Conservation (phyloP, 805 yeast genomes). For the Schwanniomyces sp. region DNA sequence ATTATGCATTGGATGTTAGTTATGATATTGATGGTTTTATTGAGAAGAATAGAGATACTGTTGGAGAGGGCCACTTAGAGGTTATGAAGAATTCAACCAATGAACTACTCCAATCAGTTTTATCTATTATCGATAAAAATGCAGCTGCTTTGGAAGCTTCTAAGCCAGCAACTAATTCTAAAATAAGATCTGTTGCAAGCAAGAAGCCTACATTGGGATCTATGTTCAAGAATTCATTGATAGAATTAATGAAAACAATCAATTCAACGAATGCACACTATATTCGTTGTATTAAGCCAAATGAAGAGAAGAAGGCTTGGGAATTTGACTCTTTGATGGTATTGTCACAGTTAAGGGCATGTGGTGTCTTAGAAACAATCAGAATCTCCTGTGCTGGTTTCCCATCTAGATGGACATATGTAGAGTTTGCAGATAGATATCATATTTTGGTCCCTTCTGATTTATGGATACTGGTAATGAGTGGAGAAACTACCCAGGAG, state of each 20-base stretch:
- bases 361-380: slow-evolving; percentile 97
- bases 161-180: slow-evolving; percentile 28
- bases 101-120: slow-evolving; percentile 60
- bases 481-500: slow-evolving; percentile 49
- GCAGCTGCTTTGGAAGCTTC: slow-evolving; percentile 50
- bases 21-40: slow-evolving; percentile 93
- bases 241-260: slow-evolving; percentile 90
- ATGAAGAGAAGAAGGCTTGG: slow-evolving; percentile 94
- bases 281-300: slow-evolving; percentile 96
- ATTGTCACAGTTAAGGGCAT: slow-evolving; percentile 90
- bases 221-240: slow-evolving; percentile 86
- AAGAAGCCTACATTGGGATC: slow-evolving; percentile 94
- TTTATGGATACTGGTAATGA: slow-evolving; percentile 63
- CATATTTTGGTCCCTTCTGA: slow-evolving; percentile 76
- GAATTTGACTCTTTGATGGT: slow-evolving; percentile 94
- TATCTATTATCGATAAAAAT: slow-evolving; percentile 62
- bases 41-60: slow-evolving; percentile 96
- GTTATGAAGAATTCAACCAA: slow-evolving; percentile 72
- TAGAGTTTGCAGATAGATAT: slow-evolving; percentile 87
- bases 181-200: slow-evolving; percentile 43
- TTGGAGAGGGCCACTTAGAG: slow-evolving; percentile 92
- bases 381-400: slow-evolving; percentile 97
- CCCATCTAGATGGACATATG: slow-evolving; percentile 94
- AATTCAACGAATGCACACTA: slow-evolving; percentile 95
- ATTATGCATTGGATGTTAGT: slow-evolving; percentile 91